Evolutionary conservation across 2,329 filamentous ascomycete genomes (phyloP), one percentile per base, ranked within the genome.

Genomic region (Phialemoniopsis sp.): DNA sequence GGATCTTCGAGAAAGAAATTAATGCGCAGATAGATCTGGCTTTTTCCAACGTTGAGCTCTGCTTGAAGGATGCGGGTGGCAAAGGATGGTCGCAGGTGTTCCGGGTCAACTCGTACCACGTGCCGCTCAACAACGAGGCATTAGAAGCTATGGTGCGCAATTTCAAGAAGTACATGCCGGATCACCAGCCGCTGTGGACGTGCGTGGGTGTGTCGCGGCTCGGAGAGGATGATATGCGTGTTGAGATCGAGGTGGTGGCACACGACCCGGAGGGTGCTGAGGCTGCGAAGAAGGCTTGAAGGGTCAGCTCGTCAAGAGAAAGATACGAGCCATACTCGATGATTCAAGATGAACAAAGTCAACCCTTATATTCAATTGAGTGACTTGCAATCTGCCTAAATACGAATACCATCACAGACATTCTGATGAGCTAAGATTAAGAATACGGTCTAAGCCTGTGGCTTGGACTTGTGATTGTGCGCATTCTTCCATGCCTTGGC

Each of bases 221-320:
- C 6, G 75, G 60, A 0, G 54, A 62, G 41, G 63, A 67, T 19
- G 65, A 62, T 26, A 82, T 82, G 77, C 53, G 60, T 16, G 65
- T 82, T 4, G 77, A 82, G 57, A 73, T 82, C 53, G 77, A 82
- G 53, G 75, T 78, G 9, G 59, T 61, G 9, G 73, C 73, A 1
- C 57, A 72, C 54, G 65, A 64, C 42, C 51, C 47, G 1, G 63
- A 68, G 15, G 63, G 59, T 1, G 64, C 64, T 32, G 8, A 13
- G 8, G 31, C n/a, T 32, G 31, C 9, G 9, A n/a, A 29, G 28
- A n/a, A n/a, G n/a, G n/a, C n/a, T n/a, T n/a, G n/a, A n/a, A n/a
- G n/a, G n/a, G n/a, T n/a, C n/a, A n/a, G n/a, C n/a, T n/a, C n/a
- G n/a, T n/a, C n/a, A n/a, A n/a, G n/a, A n/a, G n/a, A n/a, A n/a